Conservation (phyloP, 2,329 filamentous ascomycete species). For the Fusarium cicatricum region DNA sequence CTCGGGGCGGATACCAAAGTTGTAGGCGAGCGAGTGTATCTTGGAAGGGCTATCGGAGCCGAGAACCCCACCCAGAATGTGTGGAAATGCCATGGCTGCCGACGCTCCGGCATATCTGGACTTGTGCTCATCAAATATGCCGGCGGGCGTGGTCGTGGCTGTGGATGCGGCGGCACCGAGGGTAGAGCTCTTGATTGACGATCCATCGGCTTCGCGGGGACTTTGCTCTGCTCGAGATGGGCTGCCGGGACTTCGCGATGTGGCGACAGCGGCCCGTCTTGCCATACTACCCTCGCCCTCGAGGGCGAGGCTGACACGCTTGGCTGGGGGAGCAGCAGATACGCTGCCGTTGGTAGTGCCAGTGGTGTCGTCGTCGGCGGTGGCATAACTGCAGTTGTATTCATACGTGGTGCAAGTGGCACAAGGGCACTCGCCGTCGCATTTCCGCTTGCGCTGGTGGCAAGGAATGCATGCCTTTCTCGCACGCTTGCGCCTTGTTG, state of each 20-base stretch:
- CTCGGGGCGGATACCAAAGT: constrained; percentile 37
- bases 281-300: constrained; percentile 2
- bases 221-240: constrained; percentile 6
- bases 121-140: constrained; percentile 33
- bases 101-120: constrained; percentile 30
- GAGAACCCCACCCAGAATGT: constrained; percentile 24
- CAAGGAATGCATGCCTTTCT: constrained; percentile 37
- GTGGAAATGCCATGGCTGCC: constrained; percentile 35
- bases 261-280: no score
- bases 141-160: constrained; percentile 6
- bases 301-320: constrained; percentile 15
- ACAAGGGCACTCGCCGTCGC: constrained; percentile 33
- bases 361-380: constrained; percentile 9
- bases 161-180: neutral
- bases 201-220: constrained; percentile 14
- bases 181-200: constrained; percentile 7
- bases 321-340: constrained; percentile 3
- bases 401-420: constrained; percentile 35
- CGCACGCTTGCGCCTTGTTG: constrained; percentile 29
- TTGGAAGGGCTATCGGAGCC: constrained; percentile 31
- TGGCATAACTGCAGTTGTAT: constrained; percentile 36
- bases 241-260: constrained; percentile 6
- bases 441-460: constrained; percentile 38
- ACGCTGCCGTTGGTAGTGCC: constrained; percentile 1
- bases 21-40: constrained; percentile 32